A percentile compares a stretch with the other conserved stretches of the same genome.
Conservation (phyloP, 2,329 filamentous ascomycete species). For the Trichoderma brevicompactum region DNA sequence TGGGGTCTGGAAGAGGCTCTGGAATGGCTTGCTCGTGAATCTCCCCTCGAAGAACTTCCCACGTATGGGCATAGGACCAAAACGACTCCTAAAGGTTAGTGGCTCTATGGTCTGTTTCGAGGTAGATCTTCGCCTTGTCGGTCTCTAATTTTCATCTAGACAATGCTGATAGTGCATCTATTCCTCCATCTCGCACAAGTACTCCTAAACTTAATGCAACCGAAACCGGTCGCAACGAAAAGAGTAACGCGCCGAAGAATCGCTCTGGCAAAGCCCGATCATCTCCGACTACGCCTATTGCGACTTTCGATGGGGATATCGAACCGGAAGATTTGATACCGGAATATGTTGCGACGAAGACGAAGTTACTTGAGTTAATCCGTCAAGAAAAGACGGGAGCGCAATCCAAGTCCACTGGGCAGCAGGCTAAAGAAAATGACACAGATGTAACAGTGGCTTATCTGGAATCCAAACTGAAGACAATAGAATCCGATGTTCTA, state of each 20-base stretch:
- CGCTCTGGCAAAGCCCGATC: slow-evolving; percentile 34
- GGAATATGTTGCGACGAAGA: slow-evolving; percentile 76
- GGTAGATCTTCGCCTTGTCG: not conserved
- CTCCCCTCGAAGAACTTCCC: slow-evolving; percentile 68
- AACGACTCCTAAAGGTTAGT: slow-evolving; percentile 44
- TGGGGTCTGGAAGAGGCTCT: slow-evolving; percentile 89
- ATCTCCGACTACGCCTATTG: slow-evolving; percentile 41
- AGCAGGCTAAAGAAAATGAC: slow-evolving; percentile 34
- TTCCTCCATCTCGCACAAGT: slow-evolving; percentile 51
- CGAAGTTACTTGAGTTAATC: slow-evolving; percentile 62
- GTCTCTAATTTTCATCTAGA: slow-evolving; percentile 42
- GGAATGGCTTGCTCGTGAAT: slow-evolving; percentile 87
- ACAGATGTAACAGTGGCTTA: slow-evolving; percentile 60
- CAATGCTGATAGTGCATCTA: slow-evolving; percentile 54
- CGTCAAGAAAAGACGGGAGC: slow-evolving; percentile 32
- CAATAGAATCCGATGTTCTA: slow-evolving; percentile 77
- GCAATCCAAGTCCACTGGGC: slow-evolving; percentile 25
- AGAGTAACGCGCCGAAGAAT: slow-evolving; percentile 40
- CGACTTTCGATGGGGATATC: slow-evolving; percentile 68
- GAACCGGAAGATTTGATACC: slow-evolving; percentile 77
- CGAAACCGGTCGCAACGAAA: slow-evolving; percentile 40
- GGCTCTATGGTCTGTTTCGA: not conserved
- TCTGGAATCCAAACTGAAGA: slow-evolving; percentile 72
- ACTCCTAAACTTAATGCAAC: slow-evolving; percentile 50
- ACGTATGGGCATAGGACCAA: slow-evolving; percentile 62